Percentiles rank a stretch among this genome's conserved stretches.
These are phyloP conservation scores for Phytopythium boreale DNA, from an alignment of 352 stramenopile species.

Conservation along the genomic window DNA sequence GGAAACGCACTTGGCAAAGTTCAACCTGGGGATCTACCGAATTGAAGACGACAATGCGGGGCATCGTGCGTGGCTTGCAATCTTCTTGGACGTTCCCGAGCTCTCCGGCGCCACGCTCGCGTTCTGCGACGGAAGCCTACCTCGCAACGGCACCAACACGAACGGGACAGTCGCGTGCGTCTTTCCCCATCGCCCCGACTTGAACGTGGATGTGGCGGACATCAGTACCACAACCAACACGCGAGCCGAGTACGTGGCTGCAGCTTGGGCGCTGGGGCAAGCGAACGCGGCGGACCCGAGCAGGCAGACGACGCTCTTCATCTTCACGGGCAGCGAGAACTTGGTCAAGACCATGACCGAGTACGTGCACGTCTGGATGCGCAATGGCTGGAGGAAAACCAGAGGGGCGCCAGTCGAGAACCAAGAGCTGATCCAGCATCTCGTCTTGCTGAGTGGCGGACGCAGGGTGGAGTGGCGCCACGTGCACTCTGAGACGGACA, in stretches of 20 bases:
- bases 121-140: no score
- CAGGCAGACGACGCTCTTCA: constrained; percentile 8
- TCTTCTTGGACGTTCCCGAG: no score
- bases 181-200: neutral
- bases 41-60: neutral
- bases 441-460: constrained; percentile 8
- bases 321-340: constrained; percentile 12
- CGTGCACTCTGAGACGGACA: constrained; percentile 2
- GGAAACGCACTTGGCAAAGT: no score
- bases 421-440: constrained; percentile 10
- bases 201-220: neutral
- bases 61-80: constrained; percentile 9
- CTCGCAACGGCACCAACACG: neutral
- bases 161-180: neutral
- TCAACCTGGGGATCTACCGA: no score
- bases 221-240: constrained; percentile 4
- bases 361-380: constrained; percentile 15
- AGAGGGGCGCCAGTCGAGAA: constrained; percentile 10
- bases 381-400: constrained; percentile 16
- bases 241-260: constrained; percentile 15
- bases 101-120: no score
- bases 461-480: constrained; percentile 14
- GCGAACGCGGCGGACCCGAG: constrained; percentile 11
- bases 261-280: constrained; percentile 9
- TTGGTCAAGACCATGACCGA: constrained; percentile 16